Conservation (phyloP, 306 rosid species). For the Datisca glomerata region DNA sequence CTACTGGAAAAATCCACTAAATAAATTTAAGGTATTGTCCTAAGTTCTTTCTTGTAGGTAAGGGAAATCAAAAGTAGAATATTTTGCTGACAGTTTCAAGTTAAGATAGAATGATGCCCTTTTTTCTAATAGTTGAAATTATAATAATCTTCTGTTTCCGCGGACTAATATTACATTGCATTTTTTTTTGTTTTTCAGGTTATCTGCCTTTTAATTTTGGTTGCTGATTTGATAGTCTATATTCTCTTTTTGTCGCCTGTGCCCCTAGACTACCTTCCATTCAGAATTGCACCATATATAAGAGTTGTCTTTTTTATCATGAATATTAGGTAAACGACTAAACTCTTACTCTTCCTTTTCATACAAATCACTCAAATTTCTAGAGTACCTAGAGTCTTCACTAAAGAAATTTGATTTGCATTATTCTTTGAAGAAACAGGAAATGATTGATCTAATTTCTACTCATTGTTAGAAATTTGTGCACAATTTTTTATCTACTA, state of each 20-base stretch:
- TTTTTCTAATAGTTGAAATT: too few species aligned
- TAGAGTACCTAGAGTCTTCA: too few species aligned
- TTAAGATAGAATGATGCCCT: too few species aligned
- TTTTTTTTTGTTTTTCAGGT: slow-evolving; percentile 43
- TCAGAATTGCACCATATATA: slow-evolving; percentile 89
- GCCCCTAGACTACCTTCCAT: slow-evolving; percentile 63
- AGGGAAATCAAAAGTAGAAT: not conserved
- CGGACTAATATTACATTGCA: slow-evolving; percentile 11
- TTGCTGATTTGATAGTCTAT: slow-evolving; percentile 64
- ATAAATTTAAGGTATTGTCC: slow-evolving; percentile 59
- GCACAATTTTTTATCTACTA: too few species aligned
- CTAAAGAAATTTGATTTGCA: too few species aligned
- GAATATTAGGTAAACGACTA: slow-evolving; percentile 74
- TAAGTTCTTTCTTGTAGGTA: slow-evolving; percentile 2
- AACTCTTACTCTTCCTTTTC: too few species aligned
- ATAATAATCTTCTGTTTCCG: too few species aligned
- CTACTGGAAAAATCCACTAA: slow-evolving; percentile 50
- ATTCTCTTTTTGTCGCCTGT: slow-evolving; percentile 54
- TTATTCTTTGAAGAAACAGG: too few species aligned
- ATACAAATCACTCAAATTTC: too few species aligned
- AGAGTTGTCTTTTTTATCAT: slow-evolving; percentile 77
- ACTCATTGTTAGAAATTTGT: too few species aligned
- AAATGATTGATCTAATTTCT: too few species aligned
- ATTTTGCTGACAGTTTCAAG: not conserved
- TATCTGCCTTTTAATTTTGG: slow-evolving; percentile 40